A percentile compares a stretch with the other conserved stretches of the same genome.
These are phyloP conservation scores for Sinapis alba DNA, from an alignment of 441 rosid genomes.

Conservation along the genomic window DNA sequence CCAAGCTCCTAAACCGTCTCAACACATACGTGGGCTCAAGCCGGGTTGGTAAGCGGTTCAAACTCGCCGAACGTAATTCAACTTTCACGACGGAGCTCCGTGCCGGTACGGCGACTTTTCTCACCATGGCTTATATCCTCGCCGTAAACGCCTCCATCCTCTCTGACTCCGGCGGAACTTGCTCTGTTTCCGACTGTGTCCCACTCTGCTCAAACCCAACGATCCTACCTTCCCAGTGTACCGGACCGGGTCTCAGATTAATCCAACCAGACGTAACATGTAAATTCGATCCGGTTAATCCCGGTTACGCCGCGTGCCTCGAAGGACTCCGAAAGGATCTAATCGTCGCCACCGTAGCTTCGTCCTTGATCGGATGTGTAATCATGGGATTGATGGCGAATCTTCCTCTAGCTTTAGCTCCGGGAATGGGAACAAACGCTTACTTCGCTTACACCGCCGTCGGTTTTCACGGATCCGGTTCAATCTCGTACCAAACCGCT, in stretches of 20 bases:
- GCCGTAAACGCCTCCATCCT: slow-evolving; percentile 95
- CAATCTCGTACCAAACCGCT: slow-evolving; percentile 66
- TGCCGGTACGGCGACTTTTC: slow-evolving; percentile 92
- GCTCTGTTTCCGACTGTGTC: slow-evolving; percentile 83
- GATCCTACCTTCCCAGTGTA: slow-evolving; percentile 53
- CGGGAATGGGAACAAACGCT: slow-evolving; percentile 95
- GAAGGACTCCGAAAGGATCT: slow-evolving; percentile 70
- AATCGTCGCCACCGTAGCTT: slow-evolving; percentile 80
- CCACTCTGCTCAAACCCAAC: slow-evolving; percentile 71
- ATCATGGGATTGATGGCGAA: slow-evolving; percentile 89
- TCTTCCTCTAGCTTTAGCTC: slow-evolving; percentile 86
- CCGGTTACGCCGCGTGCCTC: slow-evolving; percentile 75
- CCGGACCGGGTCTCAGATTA: slow-evolving; percentile 49
- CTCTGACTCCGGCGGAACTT: slow-evolving; percentile 88
- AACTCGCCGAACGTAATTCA: slow-evolving; percentile 66
- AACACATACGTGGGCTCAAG: slow-evolving; percentile 54
- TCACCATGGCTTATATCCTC: slow-evolving; percentile 96
- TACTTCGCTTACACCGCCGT: slow-evolving; percentile 93
- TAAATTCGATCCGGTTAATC: slow-evolving; percentile 86
- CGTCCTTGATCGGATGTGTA: slow-evolving; percentile 76
- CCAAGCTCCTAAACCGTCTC: slow-evolving; percentile 50
- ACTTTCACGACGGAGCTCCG: slow-evolving; percentile 94
- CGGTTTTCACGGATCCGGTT: slow-evolving; percentile 93
- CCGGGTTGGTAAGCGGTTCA: slow-evolving; percentile 70
- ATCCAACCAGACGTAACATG: slow-evolving; percentile 63